Evolutionary conservation across 1,139 yeast genomes (phyloP).

Genomic region (Candida sojae): DNA sequence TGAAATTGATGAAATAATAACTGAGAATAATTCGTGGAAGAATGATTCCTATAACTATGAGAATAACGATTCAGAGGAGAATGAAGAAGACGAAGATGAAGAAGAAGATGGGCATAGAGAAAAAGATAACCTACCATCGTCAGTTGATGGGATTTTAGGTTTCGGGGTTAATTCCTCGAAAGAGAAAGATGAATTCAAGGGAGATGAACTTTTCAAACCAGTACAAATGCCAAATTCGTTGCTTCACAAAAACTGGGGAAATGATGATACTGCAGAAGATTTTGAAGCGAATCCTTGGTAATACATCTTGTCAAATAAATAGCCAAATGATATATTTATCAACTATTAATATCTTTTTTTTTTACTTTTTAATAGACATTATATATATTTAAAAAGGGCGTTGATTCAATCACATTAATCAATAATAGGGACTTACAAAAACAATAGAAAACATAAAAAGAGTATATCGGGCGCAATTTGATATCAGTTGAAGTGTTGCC

Average conservation of each 20-base stretch:
- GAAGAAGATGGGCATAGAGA: conserved; percentile 10
- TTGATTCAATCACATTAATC: too few species aligned
- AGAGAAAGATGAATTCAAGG: conserved; percentile 24
- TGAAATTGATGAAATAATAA: conserved; percentile 57
- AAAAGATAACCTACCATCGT: background rate
- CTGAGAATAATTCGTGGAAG: conserved; percentile 30
- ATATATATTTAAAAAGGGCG: background rate
- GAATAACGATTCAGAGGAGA: conserved; percentile 18
- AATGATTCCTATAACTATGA: conserved; percentile 42
- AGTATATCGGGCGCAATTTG: background rate
- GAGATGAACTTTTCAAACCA: conserved; percentile 53
- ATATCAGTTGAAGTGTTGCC: background rate
- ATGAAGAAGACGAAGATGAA: conserved; percentile 15
- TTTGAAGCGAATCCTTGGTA: conserved; percentile 52
- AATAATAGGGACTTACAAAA: too few species aligned
- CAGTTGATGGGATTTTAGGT: background rate
- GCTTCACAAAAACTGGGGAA: conserved; percentile 54
- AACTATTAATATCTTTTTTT: background rate
- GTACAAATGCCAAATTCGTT: conserved; percentile 52
- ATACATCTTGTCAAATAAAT: background rate
- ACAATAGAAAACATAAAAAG: too few species aligned
- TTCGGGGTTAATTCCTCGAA: background rate
- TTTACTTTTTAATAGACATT: background rate
- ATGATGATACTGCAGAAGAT: conserved; percentile 40
- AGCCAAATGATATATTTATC: too few species aligned